Base-by-base conservation (phyloP, 1,284 basidiomycete genomes). In the Malassezia yamatoensis region DNA sequence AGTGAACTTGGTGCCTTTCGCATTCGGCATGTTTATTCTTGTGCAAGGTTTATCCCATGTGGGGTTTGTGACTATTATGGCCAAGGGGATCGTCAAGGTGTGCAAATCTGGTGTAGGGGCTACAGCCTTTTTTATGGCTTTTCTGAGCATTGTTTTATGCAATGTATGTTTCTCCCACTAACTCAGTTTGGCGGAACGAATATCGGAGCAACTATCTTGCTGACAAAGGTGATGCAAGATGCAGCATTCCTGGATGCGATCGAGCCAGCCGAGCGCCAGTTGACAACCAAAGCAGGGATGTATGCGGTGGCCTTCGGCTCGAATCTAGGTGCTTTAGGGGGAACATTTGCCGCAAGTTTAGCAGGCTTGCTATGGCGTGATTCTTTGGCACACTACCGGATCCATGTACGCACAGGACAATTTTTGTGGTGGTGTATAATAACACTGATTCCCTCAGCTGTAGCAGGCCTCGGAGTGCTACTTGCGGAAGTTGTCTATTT, bases 1-100 rank as follows among this genome's bases (percentile, higher is more conserved):
- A 0, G 81, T 89, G 58, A 81, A 83, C 10, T 81, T 96, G 7
- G 78, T 96, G 10, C 90, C 90, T 0, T 96, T 96, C 69, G 88
- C 90, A 0, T 90, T 96, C 73, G 85, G 86, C 5, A 90, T 94
- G 78, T 96, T 96, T 77, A 89, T 96, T 66, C 82, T 96, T 45
- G 89, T 94, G 51, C 86, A 93, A 70, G 86, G 82, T 0, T 80
- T 96, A 8, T 81, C 83, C 5, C 80, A 84, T 55, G 83, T 86
- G 51, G 90, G 90, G n/a, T 96, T 93, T 88, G 88, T 96, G 24
- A 79, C 83, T 24, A 80, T 94, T 16, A 91, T 94, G 72, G 84
- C 84, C 0, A 66, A 69, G 5, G 93, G 90, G 85, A 51, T 83
- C 78, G 21, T 80, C 77, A 12, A 64, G 37, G 70, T 75, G 10